phyloP scores from a whole-genome alignment of 2,329 filamentous ascomycete genomes.

The Metarhizium robertsii region DNA sequence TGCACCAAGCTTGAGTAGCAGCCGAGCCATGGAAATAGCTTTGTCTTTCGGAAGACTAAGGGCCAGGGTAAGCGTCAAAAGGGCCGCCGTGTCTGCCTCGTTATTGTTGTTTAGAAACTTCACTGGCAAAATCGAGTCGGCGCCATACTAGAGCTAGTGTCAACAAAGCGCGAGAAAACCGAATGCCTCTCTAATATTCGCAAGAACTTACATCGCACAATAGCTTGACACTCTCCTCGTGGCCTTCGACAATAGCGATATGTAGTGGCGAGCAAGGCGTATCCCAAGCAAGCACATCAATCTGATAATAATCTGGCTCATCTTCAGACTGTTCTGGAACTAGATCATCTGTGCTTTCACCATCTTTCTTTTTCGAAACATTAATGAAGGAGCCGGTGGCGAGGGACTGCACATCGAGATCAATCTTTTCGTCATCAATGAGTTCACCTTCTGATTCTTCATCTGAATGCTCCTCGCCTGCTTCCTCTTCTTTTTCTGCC shows the following conservation, averaged over 20 bases:
- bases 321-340: slow-evolving; percentile 46
- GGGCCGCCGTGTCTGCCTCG: slow-evolving; percentile 44
- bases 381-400: slow-evolving; percentile 70
- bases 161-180: background rate
- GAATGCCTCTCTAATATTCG: background rate
- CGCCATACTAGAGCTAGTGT: slow-evolving; percentile 51
- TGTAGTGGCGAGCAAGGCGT: slow-evolving; percentile 65
- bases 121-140: slow-evolving; percentile 66
- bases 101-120: slow-evolving; percentile 46
- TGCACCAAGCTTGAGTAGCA: slow-evolving; percentile 61
- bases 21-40: slow-evolving; percentile 54
- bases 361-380: slow-evolving; percentile 38
- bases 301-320: slow-evolving; percentile 71
- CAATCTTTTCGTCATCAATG: slow-evolving; percentile 35
- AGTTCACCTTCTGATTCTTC: slow-evolving; percentile 34
- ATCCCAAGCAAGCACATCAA: slow-evolving; percentile 76
- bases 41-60: slow-evolving; percentile 53
- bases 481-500: slow-evolving; percentile 10
- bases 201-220: slow-evolving; percentile 47
- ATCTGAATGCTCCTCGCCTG: slow-evolving; percentile 8
- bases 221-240: slow-evolving; percentile 57
- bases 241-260: slow-evolving; percentile 65
- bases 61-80: slow-evolving; percentile 62
- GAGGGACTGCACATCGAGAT: slow-evolving; percentile 41
- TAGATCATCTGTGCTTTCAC: slow-evolving; percentile 25